Evolutionary conservation across 768 basidiomycete genomes (phyloP).

Genomic region (Tylopilus intermedius): DNA sequence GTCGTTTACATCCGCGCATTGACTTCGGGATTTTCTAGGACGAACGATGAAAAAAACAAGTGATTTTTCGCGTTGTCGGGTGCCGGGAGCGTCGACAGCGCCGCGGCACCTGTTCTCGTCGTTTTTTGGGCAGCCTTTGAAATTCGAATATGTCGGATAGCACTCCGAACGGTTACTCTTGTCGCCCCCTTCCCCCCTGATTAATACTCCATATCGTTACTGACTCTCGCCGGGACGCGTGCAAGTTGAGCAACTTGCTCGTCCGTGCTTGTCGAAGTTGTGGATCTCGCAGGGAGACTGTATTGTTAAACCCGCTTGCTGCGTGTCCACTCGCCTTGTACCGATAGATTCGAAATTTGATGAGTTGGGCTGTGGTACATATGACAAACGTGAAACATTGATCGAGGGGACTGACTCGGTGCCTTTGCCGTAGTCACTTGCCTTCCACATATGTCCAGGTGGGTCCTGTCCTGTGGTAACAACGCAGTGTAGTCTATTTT

Average conservation of each 20-base stretch:
- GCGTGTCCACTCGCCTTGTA: slow-evolving; percentile 2
- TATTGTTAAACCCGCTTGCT: neutral
- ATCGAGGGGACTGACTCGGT: slow-evolving; percentile 36
- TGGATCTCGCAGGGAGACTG: neutral
- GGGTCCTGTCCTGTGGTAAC: slow-evolving; percentile 39
- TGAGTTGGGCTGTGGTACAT: slow-evolving; percentile 1
- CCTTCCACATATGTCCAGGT: slow-evolving; percentile 34
- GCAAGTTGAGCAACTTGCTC: neutral
- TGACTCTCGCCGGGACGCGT: neutral
- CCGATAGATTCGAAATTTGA: slow-evolving; percentile 11
- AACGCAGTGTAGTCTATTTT: slow-evolving; percentile 25
- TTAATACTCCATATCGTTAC: neutral
- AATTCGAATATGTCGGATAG: slow-evolving; percentile 19
- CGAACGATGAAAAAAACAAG: slow-evolving; percentile 17
- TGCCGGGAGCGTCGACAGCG: slow-evolving; percentile 20
- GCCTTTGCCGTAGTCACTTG: slow-evolving; percentile 18
- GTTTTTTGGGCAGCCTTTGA: slow-evolving; percentile 25
- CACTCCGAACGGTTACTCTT: neutral
- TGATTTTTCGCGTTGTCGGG: slow-evolving; percentile 22
- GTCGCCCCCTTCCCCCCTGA: slow-evolving; percentile 1
- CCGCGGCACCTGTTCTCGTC: slow-evolving; percentile 18
- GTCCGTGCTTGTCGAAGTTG: neutral
- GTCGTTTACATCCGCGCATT: slow-evolving; percentile 30
- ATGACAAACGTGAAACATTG: slow-evolving; percentile 43
- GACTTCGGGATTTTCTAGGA: slow-evolving; percentile 21